A percentile compares a stretch with the other conserved stretches of the same genome.
Conservation (phyloP, 306 rosid genomes). For the Mimosa bimucronata region DNA sequence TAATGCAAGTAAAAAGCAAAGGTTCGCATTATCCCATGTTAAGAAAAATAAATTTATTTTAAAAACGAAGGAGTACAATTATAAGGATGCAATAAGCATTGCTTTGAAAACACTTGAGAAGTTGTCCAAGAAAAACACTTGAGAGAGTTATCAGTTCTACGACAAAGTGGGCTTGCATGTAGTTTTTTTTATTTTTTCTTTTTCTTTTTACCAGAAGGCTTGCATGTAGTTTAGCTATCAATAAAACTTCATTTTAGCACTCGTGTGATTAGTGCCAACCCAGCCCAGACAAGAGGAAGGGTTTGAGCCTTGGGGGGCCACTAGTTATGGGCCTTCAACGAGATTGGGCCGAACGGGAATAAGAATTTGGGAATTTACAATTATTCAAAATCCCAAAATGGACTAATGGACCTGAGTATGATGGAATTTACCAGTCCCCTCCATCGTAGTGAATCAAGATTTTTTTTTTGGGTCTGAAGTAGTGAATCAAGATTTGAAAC, state of each 20-base stretch:
- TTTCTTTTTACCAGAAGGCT: too few relatives aligned
- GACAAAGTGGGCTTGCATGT: neutral
- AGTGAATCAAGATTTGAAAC: too few relatives aligned
- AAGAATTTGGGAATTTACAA: neutral
- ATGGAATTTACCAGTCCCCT: too few relatives aligned
- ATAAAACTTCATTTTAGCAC: neutral
- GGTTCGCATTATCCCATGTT: neutral
- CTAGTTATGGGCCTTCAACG: neutral
- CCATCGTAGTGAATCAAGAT: too few relatives aligned
- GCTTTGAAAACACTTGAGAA: neutral
- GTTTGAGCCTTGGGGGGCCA: neutral
- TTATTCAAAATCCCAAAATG: neutral
- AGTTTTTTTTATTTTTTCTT: too few relatives aligned
- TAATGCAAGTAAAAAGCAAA: neutral
- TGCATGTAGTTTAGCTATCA: neutral
- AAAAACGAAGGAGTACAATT: neutral
- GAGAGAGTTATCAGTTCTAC: neutral
- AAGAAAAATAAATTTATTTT: too few relatives aligned
- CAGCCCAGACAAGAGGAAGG: neutral
- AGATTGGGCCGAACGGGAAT: neutral
- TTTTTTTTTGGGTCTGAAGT: too few relatives aligned
- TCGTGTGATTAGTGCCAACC: neutral
- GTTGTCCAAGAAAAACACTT: too few relatives aligned
- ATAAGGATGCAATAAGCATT: neutral
- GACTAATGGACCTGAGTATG: too few relatives aligned